Percentiles rank a stretch among this genome's conserved stretches.
Evolutionary conservation across 805 yeast species (phyloP).

Genomic region (Diddensiella transvaalensis): DNA sequence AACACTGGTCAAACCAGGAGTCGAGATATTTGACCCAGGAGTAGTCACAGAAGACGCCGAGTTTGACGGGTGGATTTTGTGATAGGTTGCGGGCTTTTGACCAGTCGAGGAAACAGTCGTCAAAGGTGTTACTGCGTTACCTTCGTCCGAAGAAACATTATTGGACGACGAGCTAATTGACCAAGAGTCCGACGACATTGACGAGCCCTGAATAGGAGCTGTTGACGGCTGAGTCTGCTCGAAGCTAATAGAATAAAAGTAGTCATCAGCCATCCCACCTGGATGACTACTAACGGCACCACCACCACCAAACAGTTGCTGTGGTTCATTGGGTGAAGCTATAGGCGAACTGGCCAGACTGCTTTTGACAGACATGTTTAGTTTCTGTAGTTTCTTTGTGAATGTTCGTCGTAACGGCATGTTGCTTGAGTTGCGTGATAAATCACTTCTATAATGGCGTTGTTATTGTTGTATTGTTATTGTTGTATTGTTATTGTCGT

Average conservation of each 20-base stretch:
- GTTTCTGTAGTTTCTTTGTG: slow-evolving; percentile 21
- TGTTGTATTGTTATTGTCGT: neutral
- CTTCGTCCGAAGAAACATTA: neutral
- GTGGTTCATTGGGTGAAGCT: neutral
- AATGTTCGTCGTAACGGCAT: slow-evolving; percentile 21
- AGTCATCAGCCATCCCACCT: slow-evolving; percentile 7
- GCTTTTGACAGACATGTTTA: slow-evolving; percentile 9
- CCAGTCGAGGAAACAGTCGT: slow-evolving; percentile 6
- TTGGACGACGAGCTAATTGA: slow-evolving; percentile 7
- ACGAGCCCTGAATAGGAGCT: neutral
- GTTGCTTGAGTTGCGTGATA: neutral
- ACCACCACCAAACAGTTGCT: too few relatives aligned
- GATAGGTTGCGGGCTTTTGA: neutral
- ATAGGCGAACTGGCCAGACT: neutral
- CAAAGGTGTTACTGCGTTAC: slow-evolving; percentile 4
- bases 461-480: neutral
- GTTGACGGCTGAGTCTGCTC: slow-evolving; percentile 18
- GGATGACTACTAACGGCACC: neutral
- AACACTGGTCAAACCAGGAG: slow-evolving; percentile 12
- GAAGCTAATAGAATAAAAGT: slow-evolving; percentile 21
- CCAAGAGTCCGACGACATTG: slow-evolving; percentile 6
- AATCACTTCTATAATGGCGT: neutral
- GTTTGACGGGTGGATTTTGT: slow-evolving; percentile 1
- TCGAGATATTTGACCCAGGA: slow-evolving; percentile 5
- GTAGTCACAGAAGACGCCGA: slow-evolving; percentile 6